Conservation (phyloP, 2,329 filamentous ascomycete genomes). For the Microcyclosporella mali region DNA sequence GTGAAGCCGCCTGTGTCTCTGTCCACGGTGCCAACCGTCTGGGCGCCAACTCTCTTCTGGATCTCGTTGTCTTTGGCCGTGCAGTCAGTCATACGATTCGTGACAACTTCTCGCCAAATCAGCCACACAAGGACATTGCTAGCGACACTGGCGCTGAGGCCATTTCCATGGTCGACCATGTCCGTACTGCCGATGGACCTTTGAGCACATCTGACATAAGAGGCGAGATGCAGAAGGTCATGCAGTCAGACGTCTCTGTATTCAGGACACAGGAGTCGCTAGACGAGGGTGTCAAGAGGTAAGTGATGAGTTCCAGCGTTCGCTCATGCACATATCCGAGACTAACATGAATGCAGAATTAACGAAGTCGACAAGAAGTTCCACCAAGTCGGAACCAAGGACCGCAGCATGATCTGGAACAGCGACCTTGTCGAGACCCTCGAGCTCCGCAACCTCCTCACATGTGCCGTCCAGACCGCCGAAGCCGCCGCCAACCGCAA, state of each 20-base stretch:
- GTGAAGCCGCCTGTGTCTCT: conserved; percentile 94
- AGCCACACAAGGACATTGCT: conserved; percentile 69
- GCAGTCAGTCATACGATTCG: conserved; percentile 96
- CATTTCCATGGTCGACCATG: conserved; percentile 77
- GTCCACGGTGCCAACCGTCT: conserved; percentile 98
- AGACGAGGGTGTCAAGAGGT: conserved; percentile 80
- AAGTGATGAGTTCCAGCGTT: conserved; percentile 9
- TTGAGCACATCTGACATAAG: conserved; percentile 86
- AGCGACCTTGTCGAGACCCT: conserved; percentile 93
- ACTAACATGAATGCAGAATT: conserved; percentile 47
- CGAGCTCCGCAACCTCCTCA: conserved; percentile 89
- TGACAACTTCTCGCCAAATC: conserved; percentile 82
- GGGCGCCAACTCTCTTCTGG: conserved; percentile 94
- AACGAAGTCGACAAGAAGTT: conserved; percentile 74
- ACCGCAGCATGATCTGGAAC: conserved; percentile 99
- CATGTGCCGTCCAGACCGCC: conserved; percentile 93
- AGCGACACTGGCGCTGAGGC: conserved; percentile 85
- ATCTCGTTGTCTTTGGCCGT: conserved; percentile 95
- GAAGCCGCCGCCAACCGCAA: conserved; percentile 85
- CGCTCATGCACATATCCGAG: background rate
- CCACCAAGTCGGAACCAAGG: conserved; percentile 84
- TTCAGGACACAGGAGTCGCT: conserved; percentile 93
- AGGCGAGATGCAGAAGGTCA: conserved; percentile 91
- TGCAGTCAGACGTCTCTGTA: conserved; percentile 95
- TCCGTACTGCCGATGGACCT: conserved; percentile 75